Percentiles rank a stretch among this genome's conserved stretches.
Evolutionary conservation across 2,329 filamentous ascomycete species (phyloP).

Genomic region (Neonectria sp.): DNA sequence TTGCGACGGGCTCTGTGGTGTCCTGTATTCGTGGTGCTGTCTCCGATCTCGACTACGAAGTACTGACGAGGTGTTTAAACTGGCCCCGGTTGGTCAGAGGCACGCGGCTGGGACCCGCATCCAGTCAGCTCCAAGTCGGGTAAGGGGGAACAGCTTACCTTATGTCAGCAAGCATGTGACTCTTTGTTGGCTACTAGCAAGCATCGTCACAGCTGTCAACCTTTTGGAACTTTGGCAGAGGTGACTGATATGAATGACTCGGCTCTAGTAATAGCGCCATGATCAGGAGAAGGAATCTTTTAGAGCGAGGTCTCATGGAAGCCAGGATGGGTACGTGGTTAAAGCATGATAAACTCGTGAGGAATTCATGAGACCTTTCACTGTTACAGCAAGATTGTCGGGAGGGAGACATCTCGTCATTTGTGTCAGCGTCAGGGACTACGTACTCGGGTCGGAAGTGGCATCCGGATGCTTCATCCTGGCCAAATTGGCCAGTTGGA

Average conservation of each 20-base stretch:
- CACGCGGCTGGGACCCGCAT: slow-evolving; percentile 9
- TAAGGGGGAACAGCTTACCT: neutral
- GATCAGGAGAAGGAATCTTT: neutral
- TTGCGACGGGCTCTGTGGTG: slow-evolving; percentile 3
- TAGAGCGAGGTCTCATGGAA: neutral
- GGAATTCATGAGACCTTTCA: neutral
- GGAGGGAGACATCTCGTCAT: neutral
- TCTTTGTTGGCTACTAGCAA: neutral
- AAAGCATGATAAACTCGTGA: neutral
- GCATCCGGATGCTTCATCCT: neutral
- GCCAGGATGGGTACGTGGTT: neutral
- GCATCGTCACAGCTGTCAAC: neutral
- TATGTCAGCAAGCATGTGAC: neutral
- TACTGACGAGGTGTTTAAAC: slow-evolving; percentile 28
- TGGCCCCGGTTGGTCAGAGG: neutral
- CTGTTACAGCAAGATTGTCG: neutral
- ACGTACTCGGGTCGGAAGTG: slow-evolving; percentile 3
- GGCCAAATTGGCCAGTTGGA: slow-evolving; percentile 9
- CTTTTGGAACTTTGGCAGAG: neutral
- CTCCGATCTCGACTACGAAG: neutral
- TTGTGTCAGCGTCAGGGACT: neutral
- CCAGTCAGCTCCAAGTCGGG: neutral
- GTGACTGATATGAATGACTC: neutral
- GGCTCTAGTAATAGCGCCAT: neutral
- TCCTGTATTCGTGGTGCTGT: neutral